phyloP scores from a whole-genome alignment of 192 early-diverging fungal species.

The Backusella tarrabulga region DNA sequence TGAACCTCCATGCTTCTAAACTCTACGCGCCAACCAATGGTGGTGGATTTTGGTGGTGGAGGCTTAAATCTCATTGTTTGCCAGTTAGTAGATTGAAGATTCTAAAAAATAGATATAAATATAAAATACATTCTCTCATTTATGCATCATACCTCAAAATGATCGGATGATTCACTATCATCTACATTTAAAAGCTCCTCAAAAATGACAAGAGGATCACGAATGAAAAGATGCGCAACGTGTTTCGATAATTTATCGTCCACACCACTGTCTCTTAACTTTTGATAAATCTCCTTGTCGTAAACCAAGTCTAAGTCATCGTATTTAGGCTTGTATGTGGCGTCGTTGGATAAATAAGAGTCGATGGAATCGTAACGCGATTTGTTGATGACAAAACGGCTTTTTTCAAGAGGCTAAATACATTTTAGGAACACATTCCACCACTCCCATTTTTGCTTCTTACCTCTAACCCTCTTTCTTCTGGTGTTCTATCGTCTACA shows the following conservation, averaged over 20 bases:
- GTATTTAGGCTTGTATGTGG: conserved; percentile 80
- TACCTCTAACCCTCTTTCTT: conserved; percentile 85
- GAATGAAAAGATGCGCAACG: conserved; percentile 95
- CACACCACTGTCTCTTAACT: conserved; percentile 71
- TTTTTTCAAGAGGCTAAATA: conserved; percentile 62
- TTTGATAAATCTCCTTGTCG: conserved; percentile 75
- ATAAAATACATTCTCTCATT: background rate
- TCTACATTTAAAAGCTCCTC: conserved; percentile 87
- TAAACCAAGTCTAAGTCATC: conserved; percentile 88
- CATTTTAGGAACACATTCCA: background rate
- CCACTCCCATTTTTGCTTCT: background rate
- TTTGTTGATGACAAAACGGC: conserved; percentile 85
- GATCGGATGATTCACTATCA: conserved; percentile 82
- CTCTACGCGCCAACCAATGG: conserved; percentile 98
- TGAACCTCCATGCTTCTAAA: conserved; percentile 98
- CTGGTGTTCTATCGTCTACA: conserved; percentile 90
- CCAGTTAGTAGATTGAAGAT: conserved; percentile 99
- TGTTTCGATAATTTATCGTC: conserved; percentile 90
- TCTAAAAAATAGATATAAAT: conserved; percentile 35
- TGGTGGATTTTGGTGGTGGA: conserved; percentile 78
- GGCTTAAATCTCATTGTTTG: conserved; percentile 99
- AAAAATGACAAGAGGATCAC: conserved; percentile 96
- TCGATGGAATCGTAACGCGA: conserved; percentile 96
- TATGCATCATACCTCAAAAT: conserved; percentile 75
- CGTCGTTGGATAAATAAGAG: conserved; percentile 76